A percentile compares a stretch with the other conserved stretches of the same genome.
Evolutionary conservation across 2,329 filamentous ascomycete species (phyloP).

Genomic region (Blumeria graminis): DNA sequence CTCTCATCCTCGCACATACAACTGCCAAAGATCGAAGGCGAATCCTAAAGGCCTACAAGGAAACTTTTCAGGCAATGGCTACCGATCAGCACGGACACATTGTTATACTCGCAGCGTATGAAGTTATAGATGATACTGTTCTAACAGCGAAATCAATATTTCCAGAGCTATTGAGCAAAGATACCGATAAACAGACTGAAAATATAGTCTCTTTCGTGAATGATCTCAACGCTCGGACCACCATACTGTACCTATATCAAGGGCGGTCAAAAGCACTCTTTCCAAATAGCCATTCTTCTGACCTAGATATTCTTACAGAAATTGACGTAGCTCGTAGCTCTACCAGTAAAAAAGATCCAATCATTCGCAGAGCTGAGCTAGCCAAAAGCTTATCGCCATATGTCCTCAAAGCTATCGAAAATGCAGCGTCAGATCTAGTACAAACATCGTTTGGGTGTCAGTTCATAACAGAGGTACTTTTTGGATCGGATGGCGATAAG

Average conservation of each 20-base stretch:
- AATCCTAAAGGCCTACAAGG: conserved; percentile 72
- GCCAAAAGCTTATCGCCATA: conserved; percentile 48
- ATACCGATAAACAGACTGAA: conserved; percentile 33
- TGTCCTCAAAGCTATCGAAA: conserved; percentile 48
- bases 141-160: conserved; percentile 69
- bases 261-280: conserved; percentile 36
- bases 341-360: conserved; percentile 83
- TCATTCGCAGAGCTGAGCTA: conserved; percentile 51
- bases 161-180: conserved; percentile 58
- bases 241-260: conserved; percentile 65
- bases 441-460: conserved; percentile 66
- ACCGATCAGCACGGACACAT: conserved; percentile 56
- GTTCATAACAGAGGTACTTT: conserved; percentile 59
- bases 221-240: conserved; percentile 37
- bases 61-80: conserved; percentile 67
- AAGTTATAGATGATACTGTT: conserved; percentile 86
- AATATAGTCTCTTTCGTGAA: conserved; percentile 40
- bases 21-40: conserved; percentile 81
- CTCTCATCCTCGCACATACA: conserved; percentile 59
- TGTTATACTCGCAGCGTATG: conserved; percentile 64
- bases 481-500: conserved; percentile 56
- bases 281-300: conserved; percentile 34
- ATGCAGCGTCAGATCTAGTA: conserved; percentile 42
- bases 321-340: conserved; percentile 54
- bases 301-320: conserved; percentile 50